Percentiles rank a stretch among this genome's conserved stretches.
phyloP scores from a whole-genome alignment of 2,329 filamentous ascomycete genomes.

The Colletotrichum lini region DNA sequence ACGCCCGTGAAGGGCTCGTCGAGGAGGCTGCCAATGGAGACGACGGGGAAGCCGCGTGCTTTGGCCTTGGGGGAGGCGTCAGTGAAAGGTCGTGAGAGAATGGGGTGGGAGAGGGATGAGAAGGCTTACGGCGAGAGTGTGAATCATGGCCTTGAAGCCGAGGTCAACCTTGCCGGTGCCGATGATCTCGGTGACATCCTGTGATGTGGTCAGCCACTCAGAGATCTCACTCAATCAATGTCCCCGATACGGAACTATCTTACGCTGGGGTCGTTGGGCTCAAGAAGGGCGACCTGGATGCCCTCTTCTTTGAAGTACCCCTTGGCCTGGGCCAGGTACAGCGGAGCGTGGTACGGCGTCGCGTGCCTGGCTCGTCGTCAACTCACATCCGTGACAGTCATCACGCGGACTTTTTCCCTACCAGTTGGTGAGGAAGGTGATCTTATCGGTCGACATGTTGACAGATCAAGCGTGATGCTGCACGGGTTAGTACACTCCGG shows the following conservation, averaged over 20 bases:
- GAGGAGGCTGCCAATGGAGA: conserved; percentile 80
- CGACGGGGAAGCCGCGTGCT: conserved; percentile 80
- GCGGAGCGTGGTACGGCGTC: conserved; percentile 83
- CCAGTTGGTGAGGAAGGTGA: conserved; percentile 89
- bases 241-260: accelerated
- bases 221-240: too few relatives aligned
- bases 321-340: conserved; percentile 83
- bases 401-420: conserved; percentile 56
- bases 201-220: neutral
- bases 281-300: conserved; percentile 82
- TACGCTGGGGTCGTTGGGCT: conserved; percentile 82
- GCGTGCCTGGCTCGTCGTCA: conserved; percentile 72
- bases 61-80: conserved; percentile 69
- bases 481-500: conserved; percentile 61
- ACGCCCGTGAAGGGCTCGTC: conserved; percentile 87
- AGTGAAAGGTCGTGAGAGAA: neutral
- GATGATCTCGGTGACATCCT: conserved; percentile 87
- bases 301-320: conserved; percentile 83
- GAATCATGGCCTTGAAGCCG: conserved; percentile 89
- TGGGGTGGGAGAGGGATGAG: too few relatives aligned
- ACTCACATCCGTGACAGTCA: conserved; percentile 12
- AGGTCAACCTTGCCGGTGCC: conserved; percentile 82
- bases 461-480: conserved; percentile 61
- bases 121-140: conserved; percentile 76
- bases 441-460: conserved; percentile 86